These are phyloP conservation scores for Striga hermonthica DNA, from an alignment of 305 asterid species.

Conservation along the genomic window DNA sequence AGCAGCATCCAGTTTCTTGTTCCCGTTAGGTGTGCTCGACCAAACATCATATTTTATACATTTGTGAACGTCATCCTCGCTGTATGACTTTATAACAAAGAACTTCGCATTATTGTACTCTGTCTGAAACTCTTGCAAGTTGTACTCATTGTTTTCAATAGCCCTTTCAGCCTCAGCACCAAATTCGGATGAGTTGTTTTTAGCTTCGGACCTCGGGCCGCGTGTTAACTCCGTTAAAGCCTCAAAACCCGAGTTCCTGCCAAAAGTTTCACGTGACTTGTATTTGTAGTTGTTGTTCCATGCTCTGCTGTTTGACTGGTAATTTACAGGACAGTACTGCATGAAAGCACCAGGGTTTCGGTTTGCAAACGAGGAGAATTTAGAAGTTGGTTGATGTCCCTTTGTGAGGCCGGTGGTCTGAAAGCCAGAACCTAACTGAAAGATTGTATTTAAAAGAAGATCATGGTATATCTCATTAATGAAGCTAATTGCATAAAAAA, in stretches of 20 bases:
- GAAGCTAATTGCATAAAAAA: neutral
- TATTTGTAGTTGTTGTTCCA: conserved; percentile 45
- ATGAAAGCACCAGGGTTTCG: conserved; percentile 41
- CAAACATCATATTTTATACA: conserved; percentile 56
- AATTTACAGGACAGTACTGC: conserved; percentile 43
- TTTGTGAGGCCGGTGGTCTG: conserved; percentile 38
- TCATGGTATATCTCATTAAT: neutral
- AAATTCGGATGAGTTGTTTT: conserved; percentile 28
- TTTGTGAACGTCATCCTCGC: conserved; percentile 60
- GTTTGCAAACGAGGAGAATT: conserved; percentile 37
- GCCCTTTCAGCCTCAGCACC: conserved; percentile 36
- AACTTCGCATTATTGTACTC: conserved; percentile 46
- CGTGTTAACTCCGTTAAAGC: conserved; percentile 48
- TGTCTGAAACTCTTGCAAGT: conserved; percentile 38
- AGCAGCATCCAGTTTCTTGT: conserved; percentile 48
- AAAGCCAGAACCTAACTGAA: conserved; percentile 48
- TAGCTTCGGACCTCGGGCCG: conserved; percentile 52
- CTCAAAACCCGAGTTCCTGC: conserved; percentile 41
- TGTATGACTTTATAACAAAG: conserved; percentile 54
- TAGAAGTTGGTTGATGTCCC: conserved; percentile 42
- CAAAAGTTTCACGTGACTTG: conserved; percentile 37
- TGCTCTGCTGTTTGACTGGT: conserved; percentile 38
- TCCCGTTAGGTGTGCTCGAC: conserved; percentile 63
- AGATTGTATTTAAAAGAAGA: neutral
- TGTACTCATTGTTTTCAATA: conserved; percentile 38